Evolutionary conservation across 441 rosid species (phyloP).

Genomic region (Pelargonium hybrid): DNA sequence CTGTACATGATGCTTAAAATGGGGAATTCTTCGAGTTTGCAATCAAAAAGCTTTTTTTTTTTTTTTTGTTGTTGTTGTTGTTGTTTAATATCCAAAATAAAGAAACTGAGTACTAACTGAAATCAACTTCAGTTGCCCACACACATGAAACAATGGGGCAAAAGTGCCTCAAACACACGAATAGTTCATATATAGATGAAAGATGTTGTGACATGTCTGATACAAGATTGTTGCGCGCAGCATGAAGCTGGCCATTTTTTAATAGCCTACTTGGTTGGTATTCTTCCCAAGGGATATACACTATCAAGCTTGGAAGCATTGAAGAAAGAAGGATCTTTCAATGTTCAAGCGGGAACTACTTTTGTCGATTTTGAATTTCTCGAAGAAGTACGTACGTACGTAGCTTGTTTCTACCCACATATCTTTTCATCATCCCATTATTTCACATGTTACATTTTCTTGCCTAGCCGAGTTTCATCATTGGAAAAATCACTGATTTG

Average conservation of each 20-base stretch:
- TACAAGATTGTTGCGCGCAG: slow-evolving; percentile 24
- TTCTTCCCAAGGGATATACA: slow-evolving; percentile 70
- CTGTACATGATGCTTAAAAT: too few species aligned
- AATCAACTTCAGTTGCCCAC: too few species aligned
- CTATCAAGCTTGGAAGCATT: slow-evolving; percentile 70
- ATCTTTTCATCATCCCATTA: neutral
- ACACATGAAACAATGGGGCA: too few species aligned
- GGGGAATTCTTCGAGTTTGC: too few species aligned
- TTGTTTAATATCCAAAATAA: too few species aligned
- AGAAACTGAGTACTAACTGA: too few species aligned
- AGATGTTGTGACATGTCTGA: neutral
- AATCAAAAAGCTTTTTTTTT: too few species aligned
- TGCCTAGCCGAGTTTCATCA: neutral
- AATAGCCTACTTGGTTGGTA: slow-evolving; percentile 71
- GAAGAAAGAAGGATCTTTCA: slow-evolving; percentile 77
- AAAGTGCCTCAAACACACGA: too few species aligned
- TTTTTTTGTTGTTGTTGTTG: too few species aligned
- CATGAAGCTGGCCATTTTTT: slow-evolving; percentile 96
- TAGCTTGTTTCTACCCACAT: neutral
- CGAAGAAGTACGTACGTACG: slow-evolving; percentile 49
- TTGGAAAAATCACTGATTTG: too few species aligned
- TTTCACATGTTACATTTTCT: neutral
- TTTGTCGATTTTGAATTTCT: slow-evolving; percentile 82
- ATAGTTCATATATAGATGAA: neutral
- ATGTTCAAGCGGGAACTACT: slow-evolving; percentile 85